Evolutionary conservation across 768 basidiomycete genomes (phyloP).

Genomic region (Boletus pseudo-olivaceus): DNA sequence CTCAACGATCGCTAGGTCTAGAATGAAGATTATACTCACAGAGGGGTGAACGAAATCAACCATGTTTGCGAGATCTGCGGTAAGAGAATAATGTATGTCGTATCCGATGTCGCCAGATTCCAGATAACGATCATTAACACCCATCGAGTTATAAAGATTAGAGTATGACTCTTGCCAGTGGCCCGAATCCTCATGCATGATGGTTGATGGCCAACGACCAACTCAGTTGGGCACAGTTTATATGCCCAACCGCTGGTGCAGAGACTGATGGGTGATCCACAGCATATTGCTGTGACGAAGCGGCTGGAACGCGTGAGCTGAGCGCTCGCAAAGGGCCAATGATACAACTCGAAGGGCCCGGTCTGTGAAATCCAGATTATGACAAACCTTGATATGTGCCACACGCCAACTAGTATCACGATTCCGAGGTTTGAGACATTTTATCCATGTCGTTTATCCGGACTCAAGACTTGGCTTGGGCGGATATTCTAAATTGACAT

Average conservation of each 20-base stretch:
- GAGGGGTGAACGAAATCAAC: background rate
- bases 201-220: background rate
- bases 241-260: slow-evolving; percentile 5
- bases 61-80: background rate
- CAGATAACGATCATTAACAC: background rate
- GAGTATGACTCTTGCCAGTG: slow-evolving; percentile 7
- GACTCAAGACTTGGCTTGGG: background rate
- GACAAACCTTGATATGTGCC: background rate
- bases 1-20: background rate
- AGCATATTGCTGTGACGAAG: slow-evolving; percentile 25
- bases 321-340: background rate
- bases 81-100: background rate
- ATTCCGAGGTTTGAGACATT: slow-evolving; percentile 17
- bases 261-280: slow-evolving; percentile 5
- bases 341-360: background rate
- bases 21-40: slow-evolving; percentile 12
- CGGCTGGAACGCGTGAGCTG: background rate
- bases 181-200: slow-evolving; percentile 13
- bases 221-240: slow-evolving; percentile 1
- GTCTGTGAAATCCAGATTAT: background rate
- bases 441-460: background rate
- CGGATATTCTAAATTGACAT: slow-evolving; percentile 2
- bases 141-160: background rate
- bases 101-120: background rate
- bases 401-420: slow-evolving; percentile 19